Percentiles rank a stretch among this genome's conserved stretches.
Evolutionary conservation across 2,329 filamentous ascomycete species (phyloP).

Genomic region (Didymella lethalis): DNA sequence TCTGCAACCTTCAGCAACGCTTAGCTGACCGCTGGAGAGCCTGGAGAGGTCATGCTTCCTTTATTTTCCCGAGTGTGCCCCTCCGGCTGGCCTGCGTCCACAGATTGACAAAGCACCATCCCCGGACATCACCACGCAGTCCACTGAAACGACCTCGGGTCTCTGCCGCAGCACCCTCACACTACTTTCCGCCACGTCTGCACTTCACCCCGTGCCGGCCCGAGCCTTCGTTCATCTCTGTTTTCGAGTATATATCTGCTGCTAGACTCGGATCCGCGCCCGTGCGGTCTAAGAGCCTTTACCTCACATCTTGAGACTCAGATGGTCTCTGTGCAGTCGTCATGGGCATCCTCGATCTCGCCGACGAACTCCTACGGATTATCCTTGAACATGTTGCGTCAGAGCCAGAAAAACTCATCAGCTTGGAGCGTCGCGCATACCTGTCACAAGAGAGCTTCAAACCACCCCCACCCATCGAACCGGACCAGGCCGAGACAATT

Average conservation of each 20-base stretch:
- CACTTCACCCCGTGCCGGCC: conserved; percentile 34
- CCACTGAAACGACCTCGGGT: conserved; percentile 32
- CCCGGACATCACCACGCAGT: conserved; percentile 39
- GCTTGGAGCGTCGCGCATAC: conserved; percentile 59
- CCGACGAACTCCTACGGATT: conserved; percentile 60
- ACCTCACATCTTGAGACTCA: conserved; percentile 27
- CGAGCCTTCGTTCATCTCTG: conserved; percentile 27
- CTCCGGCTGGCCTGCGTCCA: conserved; percentile 36
- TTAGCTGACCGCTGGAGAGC: conserved; percentile 47
- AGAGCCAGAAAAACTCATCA: conserved; percentile 60
- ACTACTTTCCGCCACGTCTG: conserved; percentile 35
- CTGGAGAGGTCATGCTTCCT: conserved; percentile 45
- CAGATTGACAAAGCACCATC: conserved; percentile 32
- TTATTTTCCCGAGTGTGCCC: conserved; percentile 43
- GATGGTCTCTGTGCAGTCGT: conserved; percentile 40
- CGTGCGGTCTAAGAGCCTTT: conserved; percentile 17
- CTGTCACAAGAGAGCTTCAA: conserved; percentile 62
- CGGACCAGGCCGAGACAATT: conserved; percentile 53
- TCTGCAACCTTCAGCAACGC: conserved; percentile 48
- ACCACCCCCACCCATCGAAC: conserved; percentile 52
- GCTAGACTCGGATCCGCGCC: conserved; percentile 26
- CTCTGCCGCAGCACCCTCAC: conserved; percentile 32
- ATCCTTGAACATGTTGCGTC: conserved; percentile 62
- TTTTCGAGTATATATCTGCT: conserved; percentile 33
- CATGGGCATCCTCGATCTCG: conserved; percentile 53